phyloP scores from a whole-genome alignment of 768 basidiomycete species.

The Lactarius indigo region DNA sequence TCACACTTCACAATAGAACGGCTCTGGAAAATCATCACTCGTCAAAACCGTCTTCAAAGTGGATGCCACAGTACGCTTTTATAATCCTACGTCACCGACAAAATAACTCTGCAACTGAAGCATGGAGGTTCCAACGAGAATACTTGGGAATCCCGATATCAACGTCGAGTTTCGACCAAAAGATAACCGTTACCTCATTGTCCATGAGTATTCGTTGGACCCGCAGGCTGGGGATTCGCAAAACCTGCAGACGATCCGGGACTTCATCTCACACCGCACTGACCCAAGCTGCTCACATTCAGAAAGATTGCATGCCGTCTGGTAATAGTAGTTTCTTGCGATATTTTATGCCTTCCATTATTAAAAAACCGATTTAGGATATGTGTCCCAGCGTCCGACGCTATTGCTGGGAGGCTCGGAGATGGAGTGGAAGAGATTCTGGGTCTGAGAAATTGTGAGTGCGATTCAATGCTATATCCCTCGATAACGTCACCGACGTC shows the following conservation, averaged over 20 bases:
- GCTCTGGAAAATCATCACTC: conserved; percentile 17
- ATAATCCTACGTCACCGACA: neutral
- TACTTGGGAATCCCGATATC: neutral
- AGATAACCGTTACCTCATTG: conserved; percentile 2
- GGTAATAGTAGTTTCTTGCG: neutral
- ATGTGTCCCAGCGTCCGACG: neutral
- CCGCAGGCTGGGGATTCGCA: neutral
- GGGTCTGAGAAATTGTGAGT: neutral
- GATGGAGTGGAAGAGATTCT: neutral
- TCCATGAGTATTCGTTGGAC: conserved; percentile 6
- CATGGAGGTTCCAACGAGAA: neutral
- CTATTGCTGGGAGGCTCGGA: neutral
- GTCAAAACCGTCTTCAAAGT: conserved; percentile 2
- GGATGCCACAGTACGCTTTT: neutral
- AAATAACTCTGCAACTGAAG: neutral
- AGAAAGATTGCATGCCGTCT: conserved; percentile 10
- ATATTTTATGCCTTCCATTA: neutral
- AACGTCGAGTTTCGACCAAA: neutral
- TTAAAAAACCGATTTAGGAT: neutral
- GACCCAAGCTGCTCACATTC: neutral
- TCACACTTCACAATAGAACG: neutral
- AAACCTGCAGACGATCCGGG: neutral
- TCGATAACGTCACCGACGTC: neutral
- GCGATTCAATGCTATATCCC: neutral
- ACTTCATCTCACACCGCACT: neutral